phyloP scores from a whole-genome alignment of 2,329 filamentous ascomycete genomes.

The Fonsecaea nubica region DNA sequence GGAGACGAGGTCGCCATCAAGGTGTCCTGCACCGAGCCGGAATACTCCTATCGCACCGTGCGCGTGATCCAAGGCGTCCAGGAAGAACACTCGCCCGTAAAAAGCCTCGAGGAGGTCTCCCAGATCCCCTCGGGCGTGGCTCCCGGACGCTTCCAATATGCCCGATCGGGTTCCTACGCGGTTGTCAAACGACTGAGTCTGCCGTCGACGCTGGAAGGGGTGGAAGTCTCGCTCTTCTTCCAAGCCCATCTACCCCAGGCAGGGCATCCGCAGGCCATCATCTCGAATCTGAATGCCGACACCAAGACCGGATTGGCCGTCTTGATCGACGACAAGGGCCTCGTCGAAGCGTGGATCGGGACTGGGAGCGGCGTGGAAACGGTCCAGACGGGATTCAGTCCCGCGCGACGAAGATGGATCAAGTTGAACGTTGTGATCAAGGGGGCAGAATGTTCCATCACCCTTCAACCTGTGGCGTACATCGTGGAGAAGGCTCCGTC shows the following conservation, averaged over 20 bases:
- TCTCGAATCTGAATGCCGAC: constrained; percentile 27
- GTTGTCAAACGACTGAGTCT: constrained; percentile 11
- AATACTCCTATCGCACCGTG: constrained; percentile 31
- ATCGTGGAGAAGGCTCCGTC: constrained; percentile 15
- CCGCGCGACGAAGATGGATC: constrained; percentile 18
- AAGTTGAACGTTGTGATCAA: constrained; percentile 16
- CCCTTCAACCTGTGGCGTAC: constrained; percentile 14
- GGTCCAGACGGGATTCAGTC: constrained; percentile 20
- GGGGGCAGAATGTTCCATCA: constrained; percentile 4
- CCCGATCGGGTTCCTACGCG: constrained; percentile 28
- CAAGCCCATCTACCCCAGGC: constrained; percentile 22
- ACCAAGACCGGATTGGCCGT: constrained; percentile 28
- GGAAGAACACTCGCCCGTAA: constrained; percentile 15
- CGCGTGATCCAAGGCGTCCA: constrained; percentile 29
- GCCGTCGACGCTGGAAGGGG: neutral
- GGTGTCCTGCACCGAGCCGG: constrained; percentile 33
- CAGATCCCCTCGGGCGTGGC: constrained; percentile 18
- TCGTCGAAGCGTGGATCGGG: constrained; percentile 25
- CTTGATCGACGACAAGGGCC: constrained; percentile 17
- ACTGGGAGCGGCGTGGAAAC: constrained; percentile 18
- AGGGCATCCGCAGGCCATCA: constrained; percentile 24
- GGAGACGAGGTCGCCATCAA: constrained; percentile 29
- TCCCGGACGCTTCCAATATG: constrained; percentile 27
- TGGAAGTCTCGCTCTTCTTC: constrained; percentile 27
- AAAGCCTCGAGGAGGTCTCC: constrained; percentile 15